A percentile compares a stretch with the other conserved stretches of the same genome.
Conservation (phyloP, 129 eudicot genomes). For the carrot (Daucus carota) region DNA sequence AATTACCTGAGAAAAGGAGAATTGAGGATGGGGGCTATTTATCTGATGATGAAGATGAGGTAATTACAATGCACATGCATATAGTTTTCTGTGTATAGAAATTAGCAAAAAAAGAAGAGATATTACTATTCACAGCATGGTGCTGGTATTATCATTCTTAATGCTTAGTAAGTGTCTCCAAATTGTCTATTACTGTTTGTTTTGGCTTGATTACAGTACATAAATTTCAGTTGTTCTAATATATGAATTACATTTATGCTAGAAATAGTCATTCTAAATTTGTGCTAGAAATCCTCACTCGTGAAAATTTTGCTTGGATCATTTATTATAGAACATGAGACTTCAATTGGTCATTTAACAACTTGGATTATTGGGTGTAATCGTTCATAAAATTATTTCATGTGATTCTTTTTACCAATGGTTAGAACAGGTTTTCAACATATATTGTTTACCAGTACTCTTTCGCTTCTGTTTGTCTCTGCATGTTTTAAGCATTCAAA, state of each 20-base stretch:
- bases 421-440: background rate
- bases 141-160: background rate
- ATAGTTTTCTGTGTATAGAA: background rate
- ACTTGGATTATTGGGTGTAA: background rate
- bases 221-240: background rate
- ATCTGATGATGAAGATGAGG: conserved; percentile 70
- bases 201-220: background rate
- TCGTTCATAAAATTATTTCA: too few relatives aligned
- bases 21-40: conserved; percentile 71
- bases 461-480: background rate
- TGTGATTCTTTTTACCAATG: too few relatives aligned
- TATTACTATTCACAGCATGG: background rate
- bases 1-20: conserved; percentile 70
- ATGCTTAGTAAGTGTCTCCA: background rate
- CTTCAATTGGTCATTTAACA: background rate
- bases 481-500: background rate
- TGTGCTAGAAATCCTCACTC: background rate
- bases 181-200: background rate
- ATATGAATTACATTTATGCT: too few relatives aligned
- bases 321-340: background rate
- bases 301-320: background rate
- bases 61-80: conserved; percentile 4
- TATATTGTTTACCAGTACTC: background rate
- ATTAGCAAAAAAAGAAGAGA: background rate
- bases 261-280: too few relatives aligned